Percentiles rank a stretch among this genome's conserved stretches.
Evolutionary conservation across 495 filamentous ascomycete genomes (phyloP).

Genomic region (Xylaria bambusicola): DNA sequence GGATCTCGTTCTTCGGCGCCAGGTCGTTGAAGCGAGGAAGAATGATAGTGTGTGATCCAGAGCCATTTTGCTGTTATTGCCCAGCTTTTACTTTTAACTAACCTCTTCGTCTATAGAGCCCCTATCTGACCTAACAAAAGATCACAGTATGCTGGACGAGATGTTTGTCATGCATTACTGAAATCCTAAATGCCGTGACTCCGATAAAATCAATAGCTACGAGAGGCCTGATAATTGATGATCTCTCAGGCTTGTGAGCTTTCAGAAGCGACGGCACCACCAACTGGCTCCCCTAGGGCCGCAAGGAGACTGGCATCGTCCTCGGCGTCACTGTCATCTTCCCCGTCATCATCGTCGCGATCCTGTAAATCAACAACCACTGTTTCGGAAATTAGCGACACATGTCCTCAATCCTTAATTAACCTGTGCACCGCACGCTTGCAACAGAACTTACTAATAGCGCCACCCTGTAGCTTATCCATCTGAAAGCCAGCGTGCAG

Average conservation of each 20-base stretch:
- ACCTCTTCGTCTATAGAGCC: not conserved
- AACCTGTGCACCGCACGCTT: too few relatives aligned
- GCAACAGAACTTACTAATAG: too few relatives aligned
- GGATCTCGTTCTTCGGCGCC: constrained; percentile 38
- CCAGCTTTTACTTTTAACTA: not conserved
- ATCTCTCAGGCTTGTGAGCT: not conserved
- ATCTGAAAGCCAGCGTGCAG: too few relatives aligned
- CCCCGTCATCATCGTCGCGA: too few relatives aligned
- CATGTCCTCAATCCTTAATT: too few relatives aligned
- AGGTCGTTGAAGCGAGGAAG: constrained; percentile 31
- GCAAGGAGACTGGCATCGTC: too few relatives aligned
- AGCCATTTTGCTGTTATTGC: not conserved
- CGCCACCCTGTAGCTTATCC: too few relatives aligned
- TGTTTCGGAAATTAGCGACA: too few relatives aligned
- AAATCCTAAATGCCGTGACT: not conserved
- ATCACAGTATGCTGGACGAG: constrained; percentile 33
- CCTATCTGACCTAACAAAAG: constrained; percentile 27
- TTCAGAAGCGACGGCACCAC: too few relatives aligned
- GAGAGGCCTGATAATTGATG: not conserved
- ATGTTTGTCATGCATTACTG: constrained; percentile 20
- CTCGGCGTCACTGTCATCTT: too few relatives aligned
- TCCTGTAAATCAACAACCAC: too few relatives aligned
- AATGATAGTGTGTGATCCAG: constrained; percentile 1
- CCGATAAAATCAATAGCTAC: not conserved
- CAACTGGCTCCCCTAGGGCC: too few relatives aligned